phyloP scores from a whole-genome alignment of 2,329 filamentous ascomycete genomes.

The Madurella mycetomatis region DNA sequence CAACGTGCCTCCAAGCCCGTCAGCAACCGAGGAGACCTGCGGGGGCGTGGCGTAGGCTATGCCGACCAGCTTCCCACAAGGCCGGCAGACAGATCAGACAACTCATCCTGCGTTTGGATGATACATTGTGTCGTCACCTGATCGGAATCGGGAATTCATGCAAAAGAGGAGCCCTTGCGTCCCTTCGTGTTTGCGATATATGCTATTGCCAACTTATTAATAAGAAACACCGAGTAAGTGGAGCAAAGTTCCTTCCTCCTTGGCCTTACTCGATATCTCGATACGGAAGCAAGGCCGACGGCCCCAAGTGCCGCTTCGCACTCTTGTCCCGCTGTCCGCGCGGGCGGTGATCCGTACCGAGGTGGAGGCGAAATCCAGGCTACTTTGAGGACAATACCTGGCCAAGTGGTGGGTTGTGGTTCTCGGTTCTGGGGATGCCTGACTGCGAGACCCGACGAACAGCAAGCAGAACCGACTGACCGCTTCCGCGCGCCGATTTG shows the following conservation, averaged over 20 bases:
- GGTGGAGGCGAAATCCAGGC: background rate
- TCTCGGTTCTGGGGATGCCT: background rate
- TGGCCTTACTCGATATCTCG: slow-evolving; percentile 1
- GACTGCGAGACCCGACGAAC: background rate
- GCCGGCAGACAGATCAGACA: slow-evolving; percentile 16
- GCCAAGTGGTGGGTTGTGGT: background rate
- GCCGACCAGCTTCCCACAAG: background rate
- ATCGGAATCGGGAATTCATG: slow-evolving; percentile 24
- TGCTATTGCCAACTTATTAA: slow-evolving; percentile 20
- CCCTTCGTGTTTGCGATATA: slow-evolving; percentile 23
- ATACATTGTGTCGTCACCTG: slow-evolving; percentile 26
- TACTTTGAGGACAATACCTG: background rate
- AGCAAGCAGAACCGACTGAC: background rate
- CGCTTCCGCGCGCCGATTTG: background rate
- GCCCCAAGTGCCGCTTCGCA: background rate
- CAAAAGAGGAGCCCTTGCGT: slow-evolving; percentile 5
- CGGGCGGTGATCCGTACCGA: background rate
- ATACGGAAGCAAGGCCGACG: slow-evolving; percentile 5
- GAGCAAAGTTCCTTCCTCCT: slow-evolving; percentile 15
- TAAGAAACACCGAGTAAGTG: slow-evolving; percentile 18
- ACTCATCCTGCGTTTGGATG: slow-evolving; percentile 24
- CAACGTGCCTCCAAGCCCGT: slow-evolving; percentile 5
- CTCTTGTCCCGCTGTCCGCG: background rate
- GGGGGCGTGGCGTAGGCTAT: slow-evolving; percentile 11
- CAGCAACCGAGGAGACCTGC: slow-evolving; percentile 12